These are phyloP conservation scores for Rubus idaeus DNA, from an alignment of 306 rosid species.

Conservation along the genomic window DNA sequence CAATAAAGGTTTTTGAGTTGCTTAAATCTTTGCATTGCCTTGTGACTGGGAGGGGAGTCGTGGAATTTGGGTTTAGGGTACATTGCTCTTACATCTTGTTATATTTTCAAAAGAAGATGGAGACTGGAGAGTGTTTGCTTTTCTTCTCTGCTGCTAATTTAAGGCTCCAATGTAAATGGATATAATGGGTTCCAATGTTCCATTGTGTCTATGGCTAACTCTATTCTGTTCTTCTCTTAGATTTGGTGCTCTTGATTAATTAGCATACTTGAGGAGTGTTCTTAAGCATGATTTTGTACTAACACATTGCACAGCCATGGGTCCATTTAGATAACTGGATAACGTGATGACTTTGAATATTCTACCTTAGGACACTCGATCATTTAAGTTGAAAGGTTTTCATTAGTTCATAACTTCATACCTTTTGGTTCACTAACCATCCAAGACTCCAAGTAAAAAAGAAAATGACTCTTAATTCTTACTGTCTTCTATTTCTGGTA, in stretches of 20 bases:
- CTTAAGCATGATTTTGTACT: neutral
- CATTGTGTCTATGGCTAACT: neutral
- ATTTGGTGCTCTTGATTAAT: neutral
- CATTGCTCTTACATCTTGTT: neutral
- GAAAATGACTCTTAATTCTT: no score
- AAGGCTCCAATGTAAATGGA: slow-evolving; percentile 2
- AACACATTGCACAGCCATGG: neutral
- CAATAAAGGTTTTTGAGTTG: slow-evolving; percentile 19
- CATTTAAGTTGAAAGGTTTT: neutral
- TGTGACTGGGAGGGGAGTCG: neutral
- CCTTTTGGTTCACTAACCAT: neutral
- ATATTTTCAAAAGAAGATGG: neutral
- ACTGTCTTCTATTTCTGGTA: neutral
- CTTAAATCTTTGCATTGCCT: slow-evolving; percentile 19
- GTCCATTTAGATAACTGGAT: neutral
- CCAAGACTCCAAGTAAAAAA: no score
- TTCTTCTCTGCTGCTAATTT: neutral
- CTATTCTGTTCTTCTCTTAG: neutral
- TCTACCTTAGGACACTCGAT: neutral
- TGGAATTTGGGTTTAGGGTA: neutral
- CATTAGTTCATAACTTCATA: no score
- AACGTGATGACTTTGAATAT: neutral
- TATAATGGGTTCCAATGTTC: neutral
- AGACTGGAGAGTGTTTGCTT: neutral
- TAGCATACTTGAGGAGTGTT: neutral